Evolutionary conservation across 768 basidiomycete species (phyloP).

Genomic region (Candolleomyces eurysporus): DNA sequence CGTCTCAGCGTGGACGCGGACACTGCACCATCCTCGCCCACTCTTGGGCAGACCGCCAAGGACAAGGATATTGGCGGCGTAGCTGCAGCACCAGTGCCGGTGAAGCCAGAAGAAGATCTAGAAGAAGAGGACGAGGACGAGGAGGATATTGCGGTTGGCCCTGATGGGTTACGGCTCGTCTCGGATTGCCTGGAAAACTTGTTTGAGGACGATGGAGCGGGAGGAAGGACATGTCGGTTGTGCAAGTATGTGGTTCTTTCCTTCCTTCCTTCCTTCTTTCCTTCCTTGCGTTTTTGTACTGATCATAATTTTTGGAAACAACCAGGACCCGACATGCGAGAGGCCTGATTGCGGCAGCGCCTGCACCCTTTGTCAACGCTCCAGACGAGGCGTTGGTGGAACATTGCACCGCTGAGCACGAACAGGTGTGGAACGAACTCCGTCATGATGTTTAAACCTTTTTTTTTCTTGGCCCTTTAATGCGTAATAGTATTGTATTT

Average conservation of each 20-base stretch:
- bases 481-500: neutral
- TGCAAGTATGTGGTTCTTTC: slow-evolving; percentile 45
- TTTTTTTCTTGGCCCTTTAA: neutral
- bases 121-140: slow-evolving; percentile 27
- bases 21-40: too few species aligned
- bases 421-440: slow-evolving; percentile 40
- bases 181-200: slow-evolving; percentile 43
- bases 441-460: slow-evolving; percentile 12
- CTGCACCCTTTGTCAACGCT: slow-evolving; percentile 30
- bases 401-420: slow-evolving; percentile 46
- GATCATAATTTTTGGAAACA: neutral
- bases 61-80: neutral
- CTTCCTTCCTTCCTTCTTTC: neutral
- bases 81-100: neutral
- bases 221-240: slow-evolving; percentile 39
- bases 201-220: slow-evolving; percentile 31
- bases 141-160: slow-evolving; percentile 34
- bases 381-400: slow-evolving; percentile 35
- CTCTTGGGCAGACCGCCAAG: too few species aligned
- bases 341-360: slow-evolving; percentile 10
- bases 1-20: too few species aligned
- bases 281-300: neutral
- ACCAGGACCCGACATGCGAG: neutral
- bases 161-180: slow-evolving; percentile 39
- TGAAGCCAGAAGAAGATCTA: neutral